Percentiles rank a stretch among this genome's conserved stretches.
Conservation (phyloP, 352 stramenopile species). For the Stephanocyclus meneghinianus region DNA sequence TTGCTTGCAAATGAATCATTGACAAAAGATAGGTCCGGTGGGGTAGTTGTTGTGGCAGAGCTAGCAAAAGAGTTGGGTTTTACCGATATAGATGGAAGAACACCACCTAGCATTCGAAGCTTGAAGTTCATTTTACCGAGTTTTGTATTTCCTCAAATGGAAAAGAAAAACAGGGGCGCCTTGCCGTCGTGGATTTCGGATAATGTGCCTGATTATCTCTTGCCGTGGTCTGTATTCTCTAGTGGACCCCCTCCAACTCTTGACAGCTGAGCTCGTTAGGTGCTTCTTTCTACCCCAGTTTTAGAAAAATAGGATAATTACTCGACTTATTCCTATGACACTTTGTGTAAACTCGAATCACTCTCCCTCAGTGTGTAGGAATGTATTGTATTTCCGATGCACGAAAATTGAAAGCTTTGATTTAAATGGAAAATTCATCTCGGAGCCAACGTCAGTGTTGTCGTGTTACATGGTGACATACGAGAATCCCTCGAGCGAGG, state of each 20-base stretch:
- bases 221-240: slow-evolving; percentile 69
- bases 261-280: neutral
- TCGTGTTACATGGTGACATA: no score
- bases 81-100: slow-evolving; percentile 65
- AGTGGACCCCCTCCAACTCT: slow-evolving; percentile 54
- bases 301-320: no score
- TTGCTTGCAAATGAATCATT: slow-evolving; percentile 56
- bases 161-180: slow-evolving; percentile 56
- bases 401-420: no score
- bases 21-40: slow-evolving; percentile 49
- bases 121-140: slow-evolving; percentile 71
- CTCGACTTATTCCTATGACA: no score
- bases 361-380: no score
- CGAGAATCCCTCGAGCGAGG: no score
- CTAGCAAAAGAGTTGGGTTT: slow-evolving; percentile 78
- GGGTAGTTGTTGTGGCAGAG: slow-evolving; percentile 76
- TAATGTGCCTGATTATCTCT: slow-evolving; percentile 68
- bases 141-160: slow-evolving; percentile 74
- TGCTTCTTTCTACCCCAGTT: neutral
- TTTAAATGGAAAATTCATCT: no score
- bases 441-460: no score
- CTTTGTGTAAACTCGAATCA: no score
- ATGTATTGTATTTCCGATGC: no score
- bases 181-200: slow-evolving; percentile 62
- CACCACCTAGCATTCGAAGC: slow-evolving; percentile 70